Evolutionary conservation across 1,139 yeast genomes (phyloP), one percentile per base, ranked within the genome.

Genomic region (Taphrina deformans): DNA sequence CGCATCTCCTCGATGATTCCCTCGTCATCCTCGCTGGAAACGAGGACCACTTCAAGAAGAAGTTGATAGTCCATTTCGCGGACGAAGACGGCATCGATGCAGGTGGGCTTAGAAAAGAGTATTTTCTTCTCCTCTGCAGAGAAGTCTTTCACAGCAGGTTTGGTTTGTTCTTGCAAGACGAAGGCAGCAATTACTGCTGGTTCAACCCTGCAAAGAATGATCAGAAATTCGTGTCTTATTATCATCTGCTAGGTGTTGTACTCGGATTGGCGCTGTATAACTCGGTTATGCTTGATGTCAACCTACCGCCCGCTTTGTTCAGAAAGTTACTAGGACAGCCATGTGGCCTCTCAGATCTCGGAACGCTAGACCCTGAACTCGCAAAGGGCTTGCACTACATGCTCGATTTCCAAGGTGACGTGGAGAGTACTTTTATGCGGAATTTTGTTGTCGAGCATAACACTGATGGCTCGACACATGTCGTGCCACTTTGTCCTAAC

Each of bases 41-140:
- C 71, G 83, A 82, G 53, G 75, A 76, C 12, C 90, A 89, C 71
- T 78, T 92, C 68, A 86, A 87, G 72, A 92, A 91, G 73, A 83
- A 90, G 1, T 76, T 92, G 31, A 80, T 85, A 69, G 87, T 93
- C 12, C 92, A 88, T 71, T 93, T 93, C 74, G 75, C 87, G 2
- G 86, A 86, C 65, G 98, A 93, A 72, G 95, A 93, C 0, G 98
- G 98, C 0, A 82, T 92, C 24, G 99, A 93, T 77, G 97, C 91
- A 0, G 99, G 98, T 0, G 99, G 99, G 0, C 79, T 92, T 67
- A 84, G 86, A 70, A 92, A 91, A 73, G 98, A 93, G 73, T 93
- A 98, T 98, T 92, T 93, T 74, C 78, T 85, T 60, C 75, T 91
- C 35, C 77, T 93, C 50, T 85, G 89, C 0, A 82, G 83, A 67